These are phyloP conservation scores for Candida endomychidarum DNA, from an alignment of 805 yeast genomes.

Conservation along the genomic window DNA sequence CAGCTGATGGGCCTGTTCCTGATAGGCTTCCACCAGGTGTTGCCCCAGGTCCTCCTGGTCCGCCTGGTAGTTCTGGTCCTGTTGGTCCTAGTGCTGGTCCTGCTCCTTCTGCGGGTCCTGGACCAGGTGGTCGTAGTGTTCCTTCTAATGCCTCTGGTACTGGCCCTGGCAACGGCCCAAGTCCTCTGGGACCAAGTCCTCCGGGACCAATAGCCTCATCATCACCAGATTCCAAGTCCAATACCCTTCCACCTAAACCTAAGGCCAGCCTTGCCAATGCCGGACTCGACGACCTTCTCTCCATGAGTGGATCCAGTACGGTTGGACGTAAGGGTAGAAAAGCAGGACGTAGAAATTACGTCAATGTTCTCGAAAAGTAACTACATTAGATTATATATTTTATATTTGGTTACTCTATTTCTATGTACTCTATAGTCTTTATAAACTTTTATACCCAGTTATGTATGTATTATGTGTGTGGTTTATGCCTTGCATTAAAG, in stretches of 20 bases:
- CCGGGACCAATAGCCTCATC: constrained; percentile 1
- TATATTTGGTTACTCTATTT: neutral
- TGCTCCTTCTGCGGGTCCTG: neutral
- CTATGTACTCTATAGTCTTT: too few species aligned
- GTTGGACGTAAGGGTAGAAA: constrained; percentile 26
- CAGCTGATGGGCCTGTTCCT: constrained; percentile 17
- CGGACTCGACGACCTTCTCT: constrained; percentile 40
- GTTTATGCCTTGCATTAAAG: too few species aligned
- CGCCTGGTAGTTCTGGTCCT: too few species aligned
- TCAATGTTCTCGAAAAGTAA: constrained; percentile 28
- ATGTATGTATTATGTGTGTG: too few species aligned
- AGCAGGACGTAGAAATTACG: constrained; percentile 34
- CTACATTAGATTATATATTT: constrained; percentile 3
- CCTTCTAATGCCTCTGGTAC: neutral
- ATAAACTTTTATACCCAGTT: too few species aligned
- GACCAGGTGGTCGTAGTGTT: too few species aligned
- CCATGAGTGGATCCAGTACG: constrained; percentile 28
- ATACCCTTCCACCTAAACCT: constrained; percentile 5
- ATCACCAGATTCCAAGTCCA: constrained; percentile 8
- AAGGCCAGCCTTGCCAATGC: constrained; percentile 34
- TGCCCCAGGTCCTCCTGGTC: too few species aligned
- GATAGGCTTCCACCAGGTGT: constrained; percentile 12
- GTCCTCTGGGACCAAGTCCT: neutral
- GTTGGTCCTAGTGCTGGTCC: neutral
- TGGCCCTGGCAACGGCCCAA: too few species aligned